These are phyloP conservation scores for Aspergillus eucalypticola DNA, from an alignment of 2,329 filamentous ascomycete genomes.

Conservation along the genomic window DNA sequence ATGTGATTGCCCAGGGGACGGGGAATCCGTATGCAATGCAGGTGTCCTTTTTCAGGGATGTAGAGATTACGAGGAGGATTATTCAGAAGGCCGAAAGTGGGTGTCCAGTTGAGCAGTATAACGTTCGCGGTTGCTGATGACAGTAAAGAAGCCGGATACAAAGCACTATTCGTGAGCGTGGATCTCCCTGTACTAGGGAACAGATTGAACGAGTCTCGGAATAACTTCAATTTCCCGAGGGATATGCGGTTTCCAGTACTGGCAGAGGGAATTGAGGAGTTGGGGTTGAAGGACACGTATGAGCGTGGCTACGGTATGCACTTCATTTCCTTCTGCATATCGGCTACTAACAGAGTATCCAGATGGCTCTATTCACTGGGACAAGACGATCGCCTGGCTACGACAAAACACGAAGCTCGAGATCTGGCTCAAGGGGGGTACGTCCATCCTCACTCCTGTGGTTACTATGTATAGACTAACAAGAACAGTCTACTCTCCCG, in stretches of 20 bases:
- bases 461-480: neutral
- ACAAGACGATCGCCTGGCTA: slow-evolving; percentile 49
- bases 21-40: slow-evolving; percentile 53
- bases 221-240: slow-evolving; percentile 50
- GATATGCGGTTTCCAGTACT: slow-evolving; percentile 44
- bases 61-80: slow-evolving; percentile 26
- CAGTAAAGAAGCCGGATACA: slow-evolving; percentile 45
- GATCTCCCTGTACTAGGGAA: slow-evolving; percentile 55
- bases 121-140: neutral
- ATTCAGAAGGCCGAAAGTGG: neutral
- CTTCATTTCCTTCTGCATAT: neutral
- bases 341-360: neutral
- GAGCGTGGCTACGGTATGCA: neutral
- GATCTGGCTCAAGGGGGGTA: slow-evolving; percentile 24
- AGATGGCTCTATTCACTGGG: slow-evolving; percentile 47
- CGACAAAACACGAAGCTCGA: slow-evolving; percentile 48
- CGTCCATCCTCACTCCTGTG: slow-evolving; percentile 16
- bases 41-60: slow-evolving; percentile 52
- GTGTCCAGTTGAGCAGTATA: too few species aligned
- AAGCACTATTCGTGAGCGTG: slow-evolving; percentile 55
- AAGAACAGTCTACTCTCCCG: slow-evolving; percentile 21
- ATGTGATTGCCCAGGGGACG: slow-evolving; percentile 43
- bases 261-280: slow-evolving; percentile 15
- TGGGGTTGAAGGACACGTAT: neutral
- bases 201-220: slow-evolving; percentile 53